Evolutionary conservation across 2,329 filamentous ascomycete genomes (phyloP), one percentile per base, ranked within the genome.

Genomic region (Penicillium verrucosum): DNA sequence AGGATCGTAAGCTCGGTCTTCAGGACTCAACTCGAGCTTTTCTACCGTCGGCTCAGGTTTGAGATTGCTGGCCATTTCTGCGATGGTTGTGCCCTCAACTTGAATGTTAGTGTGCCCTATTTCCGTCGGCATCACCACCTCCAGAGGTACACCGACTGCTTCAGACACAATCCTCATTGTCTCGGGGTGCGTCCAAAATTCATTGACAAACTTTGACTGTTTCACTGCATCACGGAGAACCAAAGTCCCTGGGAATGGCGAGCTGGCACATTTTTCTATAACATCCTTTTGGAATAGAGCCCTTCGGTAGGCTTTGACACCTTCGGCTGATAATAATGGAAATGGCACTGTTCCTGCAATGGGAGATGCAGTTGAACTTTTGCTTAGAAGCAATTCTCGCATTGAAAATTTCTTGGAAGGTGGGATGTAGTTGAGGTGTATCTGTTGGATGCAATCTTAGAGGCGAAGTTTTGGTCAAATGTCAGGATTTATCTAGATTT

Each of bases 71-170:
- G 47, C 25, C 51, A 66, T 59, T 21, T 67, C 59, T 8, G 53
- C 16, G 10, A 64, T 48, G 0, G 64, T 62, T 2, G 32, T 25
- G 9, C 66, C 59, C 34, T 60, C 60, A 16, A 57, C 46, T 40
- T 68, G 66, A 23, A 67, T 64, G 30, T 68, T 68, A 3, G 66
- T 68, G 51, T 68, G 66, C 1, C 64, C 65, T 40, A 68, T 67
- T 30, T 68, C 66, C 1, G 60, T 66, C 2, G 58, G 57, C 66
- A 68, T 67, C 25, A 66, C 48, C 11, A 66, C 53, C 16, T 58
- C 55, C 34, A 68, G 47, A 38, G 62, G 60, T 16, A 66, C 54
- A n/a, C 61, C 65, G 5, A 48, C 50, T 14, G 58, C 64, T 1
- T 67, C 65, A 6, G 65, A 67, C 10, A 68, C 59, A 25, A 66